Evolutionary conservation across 345 rosid genomes (phyloP).

Genomic region (Euphorbia tirucalli): DNA sequence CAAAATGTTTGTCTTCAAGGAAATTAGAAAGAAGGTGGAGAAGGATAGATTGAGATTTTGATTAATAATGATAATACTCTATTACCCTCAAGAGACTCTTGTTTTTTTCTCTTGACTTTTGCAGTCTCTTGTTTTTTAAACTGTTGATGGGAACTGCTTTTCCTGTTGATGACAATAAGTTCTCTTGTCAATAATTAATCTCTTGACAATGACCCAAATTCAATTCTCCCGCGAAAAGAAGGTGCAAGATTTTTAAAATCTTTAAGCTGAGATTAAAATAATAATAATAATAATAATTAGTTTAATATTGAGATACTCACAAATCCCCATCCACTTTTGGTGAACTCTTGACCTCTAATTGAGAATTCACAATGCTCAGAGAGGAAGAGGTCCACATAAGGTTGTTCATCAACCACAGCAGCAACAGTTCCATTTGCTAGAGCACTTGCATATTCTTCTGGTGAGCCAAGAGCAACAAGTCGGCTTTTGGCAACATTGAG

Average conservation of each 20-base stretch:
- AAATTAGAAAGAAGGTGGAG: too few relatives aligned
- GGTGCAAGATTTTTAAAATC: neutral
- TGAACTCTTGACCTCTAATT: slow-evolving; percentile 76
- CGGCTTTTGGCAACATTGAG: slow-evolving; percentile 68
- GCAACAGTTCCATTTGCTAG: slow-evolving; percentile 69
- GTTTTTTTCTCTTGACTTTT: too few relatives aligned
- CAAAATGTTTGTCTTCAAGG: too few relatives aligned
- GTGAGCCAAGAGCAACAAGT: slow-evolving; percentile 76
- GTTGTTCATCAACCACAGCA: slow-evolving; percentile 76
- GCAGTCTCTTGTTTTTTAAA: too few relatives aligned
- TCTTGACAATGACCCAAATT: too few relatives aligned
- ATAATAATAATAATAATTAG: neutral
- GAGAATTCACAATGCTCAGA: slow-evolving; percentile 66
- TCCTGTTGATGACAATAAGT: too few relatives aligned
- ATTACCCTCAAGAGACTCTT: too few relatives aligned
- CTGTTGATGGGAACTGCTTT: too few relatives aligned
- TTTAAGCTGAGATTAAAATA: neutral
- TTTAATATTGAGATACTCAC: slow-evolving; percentile 50
- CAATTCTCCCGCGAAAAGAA: too few relatives aligned
- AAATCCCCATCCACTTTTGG: slow-evolving; percentile 88
- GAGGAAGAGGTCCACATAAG: slow-evolving; percentile 78
- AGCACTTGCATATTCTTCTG: slow-evolving; percentile 68
- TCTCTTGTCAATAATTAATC: too few relatives aligned
- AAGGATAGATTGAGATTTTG: too few relatives aligned
- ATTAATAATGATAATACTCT: too few relatives aligned